phyloP scores from a whole-genome alignment of 1,139 yeast species.

The Blastobotrys malaysiensis region DNA sequence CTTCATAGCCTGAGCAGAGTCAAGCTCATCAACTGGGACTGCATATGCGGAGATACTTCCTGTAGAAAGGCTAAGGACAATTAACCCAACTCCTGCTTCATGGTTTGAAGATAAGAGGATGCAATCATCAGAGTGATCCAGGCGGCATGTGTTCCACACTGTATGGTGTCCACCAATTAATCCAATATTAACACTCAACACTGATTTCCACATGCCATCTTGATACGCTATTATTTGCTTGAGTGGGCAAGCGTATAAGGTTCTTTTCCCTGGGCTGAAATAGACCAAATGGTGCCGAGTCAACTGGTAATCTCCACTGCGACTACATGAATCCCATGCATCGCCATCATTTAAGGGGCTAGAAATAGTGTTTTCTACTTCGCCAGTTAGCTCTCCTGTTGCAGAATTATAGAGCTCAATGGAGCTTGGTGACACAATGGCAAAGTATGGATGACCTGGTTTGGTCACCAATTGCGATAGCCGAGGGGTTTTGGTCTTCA shows the following conservation, averaged over 20 bases:
- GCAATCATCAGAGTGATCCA: constrained; percentile 4
- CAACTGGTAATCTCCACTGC: constrained; percentile 6
- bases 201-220: constrained; percentile 3
- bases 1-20: constrained; percentile 6
- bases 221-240: background rate
- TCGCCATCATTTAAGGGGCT: background rate
- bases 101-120: constrained; percentile 6
- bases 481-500: background rate
- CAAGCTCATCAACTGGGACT: constrained; percentile 6
- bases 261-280: background rate
- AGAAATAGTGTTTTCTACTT: background rate
- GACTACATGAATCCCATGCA: background rate
- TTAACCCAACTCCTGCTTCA: constrained; percentile 6
- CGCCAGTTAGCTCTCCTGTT: background rate
- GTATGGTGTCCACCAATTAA: constrained; percentile 2
- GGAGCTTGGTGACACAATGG: background rate
- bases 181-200: constrained; percentile 1
- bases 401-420: constrained; percentile 1
- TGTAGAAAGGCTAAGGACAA: constrained; percentile 3
- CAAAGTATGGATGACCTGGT: background rate
- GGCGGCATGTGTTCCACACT: constrained; percentile 2
- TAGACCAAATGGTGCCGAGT: background rate
- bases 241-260: constrained; percentile 6
- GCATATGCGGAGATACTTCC: constrained; percentile 4
- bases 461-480: constrained; percentile 2